These are phyloP conservation scores for Punctularia strigosozonata DNA, from an alignment of 768 basidiomycete genomes.

Conservation along the genomic window DNA sequence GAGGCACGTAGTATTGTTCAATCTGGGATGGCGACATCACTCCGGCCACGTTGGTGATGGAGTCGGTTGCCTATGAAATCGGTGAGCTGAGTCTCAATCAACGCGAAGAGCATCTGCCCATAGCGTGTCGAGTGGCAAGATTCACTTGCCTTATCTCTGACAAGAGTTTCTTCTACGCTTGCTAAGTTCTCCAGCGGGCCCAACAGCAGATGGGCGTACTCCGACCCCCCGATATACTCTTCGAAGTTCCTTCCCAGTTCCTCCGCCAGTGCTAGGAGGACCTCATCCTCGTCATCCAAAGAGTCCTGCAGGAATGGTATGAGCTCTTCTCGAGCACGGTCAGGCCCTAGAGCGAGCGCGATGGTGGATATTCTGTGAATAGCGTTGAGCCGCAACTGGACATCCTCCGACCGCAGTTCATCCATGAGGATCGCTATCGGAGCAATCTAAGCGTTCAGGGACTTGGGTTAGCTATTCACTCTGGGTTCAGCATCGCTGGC, in stretches of 20 bases:
- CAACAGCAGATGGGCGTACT: conserved; percentile 77
- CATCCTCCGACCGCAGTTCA: conserved; percentile 95
- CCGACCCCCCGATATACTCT: conserved; percentile 87
- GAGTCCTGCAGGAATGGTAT: conserved; percentile 96
- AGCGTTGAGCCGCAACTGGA: conserved; percentile 89
- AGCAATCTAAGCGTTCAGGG: conserved; percentile 44
- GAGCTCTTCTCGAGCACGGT: conserved; percentile 91
- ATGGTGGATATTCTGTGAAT: conserved; percentile 97
- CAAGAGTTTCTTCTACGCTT: conserved; percentile 94
- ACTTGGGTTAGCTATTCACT: background rate
- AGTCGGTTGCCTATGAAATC: conserved; percentile 73
- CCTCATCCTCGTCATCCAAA: conserved; percentile 99
- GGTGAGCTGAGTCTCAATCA: conserved; percentile 4
- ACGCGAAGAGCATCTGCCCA: conserved; percentile 1
- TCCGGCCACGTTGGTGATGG: conserved; percentile 79
- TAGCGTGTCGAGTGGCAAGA: background rate
- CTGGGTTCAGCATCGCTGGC: no score
- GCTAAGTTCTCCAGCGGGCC: conserved; percentile 93
- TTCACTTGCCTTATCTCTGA: conserved; percentile 80
- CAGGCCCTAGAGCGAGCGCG: conserved; percentile 89
- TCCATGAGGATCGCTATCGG: conserved; percentile 97
- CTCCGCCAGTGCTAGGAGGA: conserved; percentile 88
- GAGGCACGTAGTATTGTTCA: conserved; percentile 85
- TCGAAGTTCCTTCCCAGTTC: conserved; percentile 88
- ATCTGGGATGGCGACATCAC: conserved; percentile 70